Evolutionary conservation across 306 rosid species (phyloP), one percentile per base, ranked within the genome.

Genomic region (Quercus cerris): DNA sequence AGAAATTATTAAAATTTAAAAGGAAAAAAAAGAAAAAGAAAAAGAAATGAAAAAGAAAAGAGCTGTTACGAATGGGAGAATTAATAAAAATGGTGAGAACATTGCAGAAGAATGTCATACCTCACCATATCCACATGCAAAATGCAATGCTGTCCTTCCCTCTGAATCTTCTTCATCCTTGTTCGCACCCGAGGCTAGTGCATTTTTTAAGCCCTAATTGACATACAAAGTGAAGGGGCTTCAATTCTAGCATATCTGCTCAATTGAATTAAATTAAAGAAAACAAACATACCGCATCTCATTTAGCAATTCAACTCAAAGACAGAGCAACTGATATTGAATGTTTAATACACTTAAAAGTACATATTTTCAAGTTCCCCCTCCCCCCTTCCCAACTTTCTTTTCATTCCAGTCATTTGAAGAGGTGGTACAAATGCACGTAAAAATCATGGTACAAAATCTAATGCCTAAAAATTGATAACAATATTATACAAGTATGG

Each of bases 101-200:
- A 35, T 25, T 64, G 23, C 19, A 20, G 41, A 49, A 70, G 69
- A 18, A 9, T 22, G 76, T 20, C 90, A 80, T 95, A 95, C 99
- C 97, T 96, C 99, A 3, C 99, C 99, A 85, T 96, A 96, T 70
- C 99, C 99, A 64, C 99, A 93, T 23, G 99, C 92, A 89, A 96
- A 96, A 89, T 96, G 99, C 88, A 96, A 84, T 56, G 98, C 99
- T 38, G 98, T 96, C 86, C 99, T 90, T 74, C 99, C 98, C 84
- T 96, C 99, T 49, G 97, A 83, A 87, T 96, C 99, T 81, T 91
- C 97, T 86, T 96, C 99, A 80, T 91, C 97, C 85, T 96, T 96
- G 87, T 93, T 86, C 25, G 90, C 92, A 84, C 98, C 99, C 78
- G 99, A 80, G 63, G 94, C 89, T 57, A 96, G 80, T 10, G 97